Base-by-base conservation (phyloP, 2,329 filamentous ascomycete genomes). In the Colletotrichum sansevieriae region DNA sequence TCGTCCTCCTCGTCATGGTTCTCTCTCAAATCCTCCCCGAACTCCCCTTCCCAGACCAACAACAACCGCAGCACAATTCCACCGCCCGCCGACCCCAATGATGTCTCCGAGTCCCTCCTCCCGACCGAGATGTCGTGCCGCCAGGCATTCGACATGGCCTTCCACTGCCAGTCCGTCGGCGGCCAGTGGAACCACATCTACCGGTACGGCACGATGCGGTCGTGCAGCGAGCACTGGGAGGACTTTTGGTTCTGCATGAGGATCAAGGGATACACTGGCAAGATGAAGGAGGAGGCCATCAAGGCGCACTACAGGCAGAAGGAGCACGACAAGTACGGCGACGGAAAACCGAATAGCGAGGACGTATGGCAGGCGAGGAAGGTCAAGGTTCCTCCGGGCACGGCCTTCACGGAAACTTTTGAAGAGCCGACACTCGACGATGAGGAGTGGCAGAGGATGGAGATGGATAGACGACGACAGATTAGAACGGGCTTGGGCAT, bases 211-310 rank as follows among this genome's bases (percentile, higher is more conserved):
- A 83, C 85, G 47, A 83, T 97, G 75, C 88, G 91, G 51, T 86
- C 88, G 3, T 99, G 96, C 84, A 88, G 85, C 70, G 92, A 97
- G 73, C 90, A 94, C 71, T 98, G 95, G 94, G 88, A 91, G 70
- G 93, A 97, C 79, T 98, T 97, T 81, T 97, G 95, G 92, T 95
- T 98, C 82, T 99, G 96, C 84, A 98, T 98, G 95, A 90, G 93
- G 72, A 90, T 90, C 43, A 90, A 91, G 75, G 85, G 86, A 2
- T 89, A 89, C 75, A 79, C 85, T 0, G 86, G 88, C 25, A 81
- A 85, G 49, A 82, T 89, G 72, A 88, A 89, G 74, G 89, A 87
- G 68, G 86, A 84, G 60, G 84, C 85, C 73, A 86, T 97, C 63
- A 83, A 84, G 69, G 88, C 89, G 55, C 88, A 91, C 79, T 93